Base-by-base conservation (phyloP, 176 grass and related monocot genomes). In the Cenchrus americanus region DNA sequence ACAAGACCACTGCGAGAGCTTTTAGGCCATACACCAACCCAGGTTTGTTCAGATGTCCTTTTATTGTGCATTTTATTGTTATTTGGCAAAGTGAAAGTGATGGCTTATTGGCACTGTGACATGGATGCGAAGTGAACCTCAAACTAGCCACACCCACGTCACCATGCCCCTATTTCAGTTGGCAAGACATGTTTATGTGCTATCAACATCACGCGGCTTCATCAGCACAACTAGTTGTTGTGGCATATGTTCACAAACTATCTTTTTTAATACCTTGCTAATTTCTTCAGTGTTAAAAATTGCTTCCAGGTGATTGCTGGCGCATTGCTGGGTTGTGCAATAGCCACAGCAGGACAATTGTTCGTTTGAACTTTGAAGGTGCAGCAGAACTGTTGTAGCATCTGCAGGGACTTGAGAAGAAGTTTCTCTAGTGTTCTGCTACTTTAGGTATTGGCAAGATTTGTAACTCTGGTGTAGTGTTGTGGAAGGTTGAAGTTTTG, bases 1-100 rank as follows among this genome's bases (percentile, higher is more conserved):
- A 75, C 83, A 74, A 98, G 93, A 82, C 96, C 93, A 47, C 81
- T 98, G 69, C 91, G 96, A 30, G 93, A 98, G 87, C 96, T 95
- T 77, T 85, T 98, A 76, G 96, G 96, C 18, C 96, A 98, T 95
- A 98, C 96, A 9, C 96, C 96, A 10, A 82, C 89, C 80, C 91
- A 98, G 96, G 93, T 98, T 87, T 89, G 89, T 63, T 81, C 71
- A 69, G 42, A 57, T 70, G 52, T 54, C 80, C 11, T 86, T 75
- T 70, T 52, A 41, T 48, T 30, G 1, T 41, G 32, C 69, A 71
- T 69, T 81, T 88, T 40, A 22, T 37, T 46, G 19, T 62, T 55
- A 10, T 73, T 73, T 61, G 55, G 48, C 26, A 75, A 21, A 82
- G 79, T 41, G 63, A 90, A 90, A 90, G 37, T 1, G 42, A 66